Base-by-base conservation (phyloP, 257 asterid genomes). In the Craterostigma plantagineum region DNA sequence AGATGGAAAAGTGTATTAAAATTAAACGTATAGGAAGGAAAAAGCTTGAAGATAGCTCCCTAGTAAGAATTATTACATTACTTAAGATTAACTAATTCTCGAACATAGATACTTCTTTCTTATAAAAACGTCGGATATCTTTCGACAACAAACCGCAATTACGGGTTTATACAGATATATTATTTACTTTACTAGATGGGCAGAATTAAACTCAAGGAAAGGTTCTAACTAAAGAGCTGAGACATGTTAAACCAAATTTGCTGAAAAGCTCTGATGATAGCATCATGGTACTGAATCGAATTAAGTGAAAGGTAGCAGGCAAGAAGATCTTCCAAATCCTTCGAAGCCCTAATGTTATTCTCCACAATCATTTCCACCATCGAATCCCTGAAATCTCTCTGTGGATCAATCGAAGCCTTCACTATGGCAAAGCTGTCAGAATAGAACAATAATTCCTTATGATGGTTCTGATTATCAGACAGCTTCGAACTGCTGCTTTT, bases 341-440 rank as follows among this genome's bases (percentile, higher is more conserved):
- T 78, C 0, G 94, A 69, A 11, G 62, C 66, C 52, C 57, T 62
- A 4, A 81, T 81, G 35, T 78, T 73, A 37, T 86, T 86, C 63
- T 86, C 94, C 42, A 69, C 72, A 1, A 86, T 68, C 97, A 86
- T 86, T 54, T 81, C 97, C 75, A 71, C 52, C 97, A 86, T 86
- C 0, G 97, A 86, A 0, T 86, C 97, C 49, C 68, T 65, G 50
- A 86, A 86, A 56, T 86, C 97, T 17, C 54, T 79, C 36, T 81
- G 75, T 0, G 97, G 97, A 51, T 86, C 97, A 17, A 73, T 12
- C 6, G 97, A 86, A 0, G 94, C 72, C 54, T 81, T 86, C 33
- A 86, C 97, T n/a, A 86, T 57, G 10, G 93, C 94, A 46, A 81
- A 70, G 36, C 97, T 71, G 53, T 71, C 90, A 0, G 78, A 45